Evolutionary conservation across 306 rosid species (phyloP).

Genomic region (Fagus crenata): DNA sequence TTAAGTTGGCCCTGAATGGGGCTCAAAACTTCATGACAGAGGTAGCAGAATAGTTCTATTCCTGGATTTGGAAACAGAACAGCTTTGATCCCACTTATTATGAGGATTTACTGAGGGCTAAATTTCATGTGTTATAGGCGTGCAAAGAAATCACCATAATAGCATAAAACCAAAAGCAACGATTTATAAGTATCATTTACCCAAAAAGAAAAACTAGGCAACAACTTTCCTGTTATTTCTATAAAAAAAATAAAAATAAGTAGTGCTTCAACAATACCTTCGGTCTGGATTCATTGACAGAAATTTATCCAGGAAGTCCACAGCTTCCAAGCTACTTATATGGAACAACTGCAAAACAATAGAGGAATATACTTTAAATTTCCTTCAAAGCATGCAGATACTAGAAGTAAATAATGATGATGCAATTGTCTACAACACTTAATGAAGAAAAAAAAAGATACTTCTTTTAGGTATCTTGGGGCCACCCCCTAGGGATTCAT

Average conservation of each 20-base stretch:
- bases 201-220: not conserved
- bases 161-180: conserved; percentile 14
- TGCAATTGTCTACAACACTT: not conserved
- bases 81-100: too few species aligned
- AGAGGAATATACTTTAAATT: conserved; percentile 21
- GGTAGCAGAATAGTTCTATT: too few species aligned
- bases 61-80: too few species aligned
- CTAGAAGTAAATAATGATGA: not conserved
- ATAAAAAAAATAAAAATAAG: not conserved
- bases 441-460: not conserved
- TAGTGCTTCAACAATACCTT: conserved; percentile 49
- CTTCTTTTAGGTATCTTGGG: not conserved
- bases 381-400: conserved; percentile 24
- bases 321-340: conserved; percentile 77
- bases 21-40: too few species aligned
- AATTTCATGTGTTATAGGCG: not conserved
- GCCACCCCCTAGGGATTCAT: too few species aligned
- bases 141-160: not conserved
- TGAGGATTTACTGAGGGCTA: too few species aligned
- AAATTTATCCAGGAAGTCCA: conserved; percentile 73
- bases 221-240: conserved; percentile 12
- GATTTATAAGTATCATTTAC: conserved; percentile 11
- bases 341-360: conserved; percentile 51
- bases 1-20: too few species aligned
- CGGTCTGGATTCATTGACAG: conserved; percentile 74